phyloP scores from a whole-genome alignment of 148 eudicot genomes.

The Vaccinium vitisidaea region DNA sequence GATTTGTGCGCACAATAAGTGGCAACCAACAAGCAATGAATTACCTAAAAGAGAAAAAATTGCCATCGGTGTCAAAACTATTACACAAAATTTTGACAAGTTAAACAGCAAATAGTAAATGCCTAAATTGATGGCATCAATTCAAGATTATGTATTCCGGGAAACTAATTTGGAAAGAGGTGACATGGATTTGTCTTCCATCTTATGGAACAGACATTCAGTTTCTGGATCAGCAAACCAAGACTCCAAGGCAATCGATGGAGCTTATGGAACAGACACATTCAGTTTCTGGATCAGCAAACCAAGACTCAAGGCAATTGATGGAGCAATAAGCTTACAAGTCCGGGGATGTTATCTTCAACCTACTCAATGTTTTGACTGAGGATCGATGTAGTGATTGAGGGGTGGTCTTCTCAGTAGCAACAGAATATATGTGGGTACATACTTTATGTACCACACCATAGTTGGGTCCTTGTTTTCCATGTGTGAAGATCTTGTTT shows the following conservation, averaged over 20 bases:
- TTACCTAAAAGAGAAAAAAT: not conserved
- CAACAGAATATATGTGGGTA: no score
- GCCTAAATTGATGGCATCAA: not conserved
- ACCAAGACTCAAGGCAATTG: no score
- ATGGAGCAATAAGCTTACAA: no score
- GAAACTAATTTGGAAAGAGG: not conserved
- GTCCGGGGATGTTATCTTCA: no score
- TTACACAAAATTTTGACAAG: not conserved
- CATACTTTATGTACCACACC: no score
- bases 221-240: not conserved
- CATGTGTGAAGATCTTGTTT: not conserved
- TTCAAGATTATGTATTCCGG: not conserved
- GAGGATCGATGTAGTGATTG: no score
- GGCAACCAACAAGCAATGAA: not conserved
- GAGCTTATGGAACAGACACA: not conserved
- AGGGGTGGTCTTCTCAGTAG: no score
- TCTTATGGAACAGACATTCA: not conserved
- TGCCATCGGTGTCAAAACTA: not conserved
- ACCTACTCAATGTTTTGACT: no score
- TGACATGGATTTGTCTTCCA: no score
- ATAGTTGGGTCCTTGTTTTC: no score
- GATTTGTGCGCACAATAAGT: not conserved
- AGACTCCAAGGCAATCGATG: not conserved
- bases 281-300: no score
- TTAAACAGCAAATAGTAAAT: not conserved